These are phyloP conservation scores for Solanum rostratum DNA, from an alignment of 257 asterid species.

Conservation along the genomic window DNA sequence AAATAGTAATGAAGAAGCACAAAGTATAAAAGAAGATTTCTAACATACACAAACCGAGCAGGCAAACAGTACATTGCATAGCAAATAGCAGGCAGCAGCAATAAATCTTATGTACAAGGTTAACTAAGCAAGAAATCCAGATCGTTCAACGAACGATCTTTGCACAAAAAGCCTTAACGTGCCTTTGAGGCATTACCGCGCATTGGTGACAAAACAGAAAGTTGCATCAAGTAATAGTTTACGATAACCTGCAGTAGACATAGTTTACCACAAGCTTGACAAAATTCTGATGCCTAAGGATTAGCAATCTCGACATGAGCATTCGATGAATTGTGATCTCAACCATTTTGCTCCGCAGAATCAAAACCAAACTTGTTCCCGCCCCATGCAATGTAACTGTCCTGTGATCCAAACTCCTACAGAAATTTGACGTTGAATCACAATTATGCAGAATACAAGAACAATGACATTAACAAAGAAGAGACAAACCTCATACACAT, in stretches of 20 bases:
- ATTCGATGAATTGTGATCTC: not conserved
- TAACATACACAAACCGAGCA: not conserved
- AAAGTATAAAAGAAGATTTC: not conserved
- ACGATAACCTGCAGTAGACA: not conserved
- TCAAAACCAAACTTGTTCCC: conserved; percentile 29
- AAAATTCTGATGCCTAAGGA: not conserved
- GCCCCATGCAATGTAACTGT: conserved; percentile 80
- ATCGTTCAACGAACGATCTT: not conserved
- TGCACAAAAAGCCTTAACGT: not conserved
- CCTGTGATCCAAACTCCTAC: conserved; percentile 85
- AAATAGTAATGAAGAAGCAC: not conserved
- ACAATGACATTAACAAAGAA: not conserved
- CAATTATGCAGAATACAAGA: not conserved
- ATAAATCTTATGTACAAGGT: not conserved
- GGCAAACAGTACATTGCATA: not conserved
- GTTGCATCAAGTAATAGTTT: not conserved
- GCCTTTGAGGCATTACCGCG: not conserved
- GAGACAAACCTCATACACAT: not conserved
- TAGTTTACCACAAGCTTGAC: conserved; percentile 3
- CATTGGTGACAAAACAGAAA: not conserved
- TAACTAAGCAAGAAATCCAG: not conserved
- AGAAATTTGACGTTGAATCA: not conserved
- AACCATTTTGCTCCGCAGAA: conserved; percentile 19
- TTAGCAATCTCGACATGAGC: not conserved
- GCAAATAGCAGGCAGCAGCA: not conserved